phyloP scores from a whole-genome alignment of 257 asterid genomes.

The Solanum virginianum region DNA sequence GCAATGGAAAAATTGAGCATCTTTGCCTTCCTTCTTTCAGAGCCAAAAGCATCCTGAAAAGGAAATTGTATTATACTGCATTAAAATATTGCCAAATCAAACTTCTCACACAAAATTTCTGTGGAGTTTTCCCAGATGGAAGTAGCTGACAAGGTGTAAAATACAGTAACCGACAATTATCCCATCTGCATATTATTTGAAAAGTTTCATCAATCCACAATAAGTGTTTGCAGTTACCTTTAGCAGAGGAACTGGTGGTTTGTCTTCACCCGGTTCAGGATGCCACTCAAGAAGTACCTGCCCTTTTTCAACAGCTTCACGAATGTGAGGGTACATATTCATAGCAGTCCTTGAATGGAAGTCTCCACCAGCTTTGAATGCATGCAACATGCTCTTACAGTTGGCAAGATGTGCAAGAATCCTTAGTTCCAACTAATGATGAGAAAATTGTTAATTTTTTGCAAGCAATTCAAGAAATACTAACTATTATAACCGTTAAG shows the following conservation, averaged over 20 bases:
- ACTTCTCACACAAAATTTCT: neutral
- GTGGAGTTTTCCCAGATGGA: neutral
- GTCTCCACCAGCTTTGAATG: constrained; percentile 97
- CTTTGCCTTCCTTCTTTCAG: constrained; percentile 98
- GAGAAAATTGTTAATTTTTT: neutral
- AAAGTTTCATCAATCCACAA: neutral
- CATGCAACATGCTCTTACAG: constrained; percentile 90
- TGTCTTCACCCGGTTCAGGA: constrained; percentile 76
- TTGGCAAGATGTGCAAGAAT: constrained; percentile 95
- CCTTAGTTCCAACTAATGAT: constrained; percentile 79
- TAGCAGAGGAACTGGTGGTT: constrained; percentile 87
- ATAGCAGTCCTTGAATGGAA: constrained; percentile 98
- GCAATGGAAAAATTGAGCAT: constrained; percentile 99
- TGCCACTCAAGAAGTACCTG: constrained; percentile 95
- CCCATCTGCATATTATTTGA: neutral
- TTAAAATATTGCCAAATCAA: neutral
- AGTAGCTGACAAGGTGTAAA: neutral
- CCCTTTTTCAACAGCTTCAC: constrained; percentile 55
- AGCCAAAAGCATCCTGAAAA: constrained; percentile 79
- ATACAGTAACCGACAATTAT: neutral
- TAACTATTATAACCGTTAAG: neutral
- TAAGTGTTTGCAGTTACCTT: constrained; percentile 38
- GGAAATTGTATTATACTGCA: neutral
- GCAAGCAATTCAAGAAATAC: neutral
- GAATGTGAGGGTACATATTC: constrained; percentile 96